A percentile compares a stretch with the other conserved stretches of the same genome.
Evolutionary conservation across 2,329 filamentous ascomycete genomes (phyloP).

Genomic region (Trichoderma citrinoviride): DNA sequence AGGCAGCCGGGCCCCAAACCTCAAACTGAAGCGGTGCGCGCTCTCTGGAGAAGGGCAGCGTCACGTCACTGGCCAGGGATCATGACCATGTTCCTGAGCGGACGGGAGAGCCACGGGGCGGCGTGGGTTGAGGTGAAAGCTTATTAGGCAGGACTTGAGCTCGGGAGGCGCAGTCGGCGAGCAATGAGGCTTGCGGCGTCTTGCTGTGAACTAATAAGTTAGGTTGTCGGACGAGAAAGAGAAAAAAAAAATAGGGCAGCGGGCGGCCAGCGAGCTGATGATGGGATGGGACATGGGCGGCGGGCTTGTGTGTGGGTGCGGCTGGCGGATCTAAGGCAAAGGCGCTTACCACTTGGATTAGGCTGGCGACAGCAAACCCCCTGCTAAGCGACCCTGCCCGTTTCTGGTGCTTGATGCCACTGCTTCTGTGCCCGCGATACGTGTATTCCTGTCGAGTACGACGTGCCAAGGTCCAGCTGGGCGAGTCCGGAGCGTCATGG

Average conservation of each 20-base stretch:
- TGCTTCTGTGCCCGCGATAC: background rate
- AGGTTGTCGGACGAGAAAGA: constrained; percentile 15
- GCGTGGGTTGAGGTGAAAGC: constrained; percentile 1
- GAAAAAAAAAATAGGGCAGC: constrained; percentile 1
- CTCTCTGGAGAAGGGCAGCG: constrained; percentile 25
- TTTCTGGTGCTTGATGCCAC: constrained; percentile 6
- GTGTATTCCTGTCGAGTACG: constrained; percentile 1
- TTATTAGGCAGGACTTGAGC: constrained; percentile 7
- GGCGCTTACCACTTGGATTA: constrained; percentile 19
- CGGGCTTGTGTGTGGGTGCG: constrained; percentile 12
- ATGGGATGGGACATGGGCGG: constrained; percentile 18
- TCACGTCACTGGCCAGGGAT: constrained; percentile 34
- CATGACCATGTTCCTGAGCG: constrained; percentile 35
- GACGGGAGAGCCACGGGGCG: constrained; percentile 12
- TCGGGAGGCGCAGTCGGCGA: constrained; percentile 14
- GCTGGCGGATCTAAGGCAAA: constrained; percentile 19
- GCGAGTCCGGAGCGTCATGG: background rate
- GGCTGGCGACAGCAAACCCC: constrained; percentile 15
- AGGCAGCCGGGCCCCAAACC: constrained; percentile 20
- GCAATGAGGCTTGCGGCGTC: constrained; percentile 16
- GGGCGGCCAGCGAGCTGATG: constrained; percentile 20
- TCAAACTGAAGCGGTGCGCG: constrained; percentile 19
- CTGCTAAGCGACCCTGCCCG: constrained; percentile 14
- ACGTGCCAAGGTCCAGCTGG: constrained; percentile 5
- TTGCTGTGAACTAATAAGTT: constrained; percentile 4